These are phyloP conservation scores for Yamadazyma buinensis DNA, from an alignment of 1,139 yeast genomes.

Conservation along the genomic window DNA sequence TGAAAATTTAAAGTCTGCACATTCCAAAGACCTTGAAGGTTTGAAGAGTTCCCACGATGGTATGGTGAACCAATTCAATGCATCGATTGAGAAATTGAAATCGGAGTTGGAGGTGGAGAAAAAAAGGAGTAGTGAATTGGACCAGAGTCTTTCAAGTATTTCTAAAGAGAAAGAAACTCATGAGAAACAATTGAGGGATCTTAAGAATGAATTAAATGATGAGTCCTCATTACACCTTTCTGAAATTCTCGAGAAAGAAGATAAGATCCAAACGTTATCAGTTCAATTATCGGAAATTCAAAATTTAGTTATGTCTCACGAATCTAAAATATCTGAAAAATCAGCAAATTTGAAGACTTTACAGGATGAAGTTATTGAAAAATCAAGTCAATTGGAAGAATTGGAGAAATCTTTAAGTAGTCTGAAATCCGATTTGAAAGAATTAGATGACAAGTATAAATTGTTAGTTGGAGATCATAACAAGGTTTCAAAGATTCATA, in stretches of 20 bases:
- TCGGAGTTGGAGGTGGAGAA: conserved; percentile 1
- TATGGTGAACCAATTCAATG: not conserved
- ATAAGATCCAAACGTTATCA: not conserved
- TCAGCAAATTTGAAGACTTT: not conserved
- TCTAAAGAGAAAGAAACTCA: not conserved
- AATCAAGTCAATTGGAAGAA: not conserved
- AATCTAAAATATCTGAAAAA: not conserved
- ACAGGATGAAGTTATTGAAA: not conserved
- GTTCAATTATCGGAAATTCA: conserved; percentile 1
- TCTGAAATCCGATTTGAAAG: not conserved
- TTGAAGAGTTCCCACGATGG: not conserved
- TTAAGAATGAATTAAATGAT: conserved; percentile 2
- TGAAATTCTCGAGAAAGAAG: not conserved
- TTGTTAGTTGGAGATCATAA: not conserved
- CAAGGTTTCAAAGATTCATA: not conserved
- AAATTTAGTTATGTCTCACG: not conserved
- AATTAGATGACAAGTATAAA: not conserved
- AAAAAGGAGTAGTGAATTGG: not conserved
- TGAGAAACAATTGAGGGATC: not conserved
- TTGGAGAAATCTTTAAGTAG: not conserved
- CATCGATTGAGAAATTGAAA: not conserved
- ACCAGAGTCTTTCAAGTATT: not conserved
- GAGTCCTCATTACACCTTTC: not conserved
- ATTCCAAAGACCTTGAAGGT: conserved; percentile 2
- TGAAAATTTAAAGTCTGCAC: not conserved